Evolutionary conservation across 257 asterid genomes (phyloP), one percentile per base, ranked within the genome.

Genomic region (Asclepias syriaca): DNA sequence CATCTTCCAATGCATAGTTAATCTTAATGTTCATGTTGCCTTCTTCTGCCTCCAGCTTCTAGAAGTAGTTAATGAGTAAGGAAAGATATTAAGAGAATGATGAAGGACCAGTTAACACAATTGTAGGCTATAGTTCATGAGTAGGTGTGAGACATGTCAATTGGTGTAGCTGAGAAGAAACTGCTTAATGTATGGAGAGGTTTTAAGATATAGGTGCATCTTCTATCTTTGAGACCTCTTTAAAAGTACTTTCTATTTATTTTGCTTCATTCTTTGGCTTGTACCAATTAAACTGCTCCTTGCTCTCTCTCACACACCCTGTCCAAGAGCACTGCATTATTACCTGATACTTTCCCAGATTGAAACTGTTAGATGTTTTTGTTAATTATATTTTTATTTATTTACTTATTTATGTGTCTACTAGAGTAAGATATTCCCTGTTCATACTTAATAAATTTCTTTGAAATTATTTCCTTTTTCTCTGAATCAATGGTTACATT

Each of bases 401-500:
- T 16, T 29, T n/a, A 13, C 66, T 37, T 61, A 43, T 9, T 6
- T 43, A 43, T 43, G 11, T 43, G 6, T 16, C 18, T n/a, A 13
- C 66, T 37, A 15, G 15, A 22, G 27, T 34, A 63, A 63, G 48
- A 34, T 63, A 34, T 63, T 10, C 46, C 16, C 29, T 34, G 48
- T 16, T 63, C 14, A 34, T 32, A 24, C 29, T 37, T 27, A 0
- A 37, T 27, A 64, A 37, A 22, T 18, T 64, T 37, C 6, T 64
- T 3, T 37, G 68, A 64, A 64, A 18, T 32, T 64, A 22, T 19
- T 34, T 64, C 4, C 48, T 29, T 34, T 34, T 72, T 69, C 56
- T 72, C 56, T 70, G 67, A 72, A 72, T 86, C 58, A 82, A 74
- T 29, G 50, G 22, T 40, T 24, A 18, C 58, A 67, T 68, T 77